Evolutionary conservation across 1,139 yeast genomes (phyloP), one percentile per base, ranked within the genome.

Genomic region (Debaryomyces coudertii): DNA sequence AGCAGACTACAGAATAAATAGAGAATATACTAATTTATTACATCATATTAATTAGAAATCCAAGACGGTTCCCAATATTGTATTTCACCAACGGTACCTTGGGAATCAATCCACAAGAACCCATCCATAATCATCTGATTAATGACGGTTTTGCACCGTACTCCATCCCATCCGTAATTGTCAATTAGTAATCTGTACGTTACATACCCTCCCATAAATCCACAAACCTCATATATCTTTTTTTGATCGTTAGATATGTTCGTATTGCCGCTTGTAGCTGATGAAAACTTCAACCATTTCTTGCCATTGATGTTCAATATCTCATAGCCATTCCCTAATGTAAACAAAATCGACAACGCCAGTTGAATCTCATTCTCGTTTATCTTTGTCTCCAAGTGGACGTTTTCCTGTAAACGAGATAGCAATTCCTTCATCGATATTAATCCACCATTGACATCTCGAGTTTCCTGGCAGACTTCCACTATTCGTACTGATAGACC

Each of bases 91-190:
- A 53, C 53, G 0, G 50, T 52, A 8, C 77, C 82, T 55, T 81
- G 87, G 3, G 65, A 63, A 59, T 90, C 98, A 1, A 90, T 71
- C 98, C 98, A 90, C 22, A 90, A 68, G 42, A 89, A 71, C 8
- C 97, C 97, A 42, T 78, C 79, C 59, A 86, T 75, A 2, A 90
- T 85, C 89, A 90, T 84, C 48, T 87, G 95, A 40, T 87, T 85
- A 15, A 92, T 63, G 8, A 84, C 87, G 0, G 83, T 69, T 52
- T 76, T 74, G 47, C 89, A 77, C 46, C 97, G 69, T 1, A 78
- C 70, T 8, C 61, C 61, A 46, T 79, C 82, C 98, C 98, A 90
- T 2, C 75, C 76, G 49, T 83, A 77, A 57, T 90, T 90, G 58
- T 86, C 96, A 11, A 75, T 65, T 42, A 92, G 64, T 42, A 90